Percentiles rank a stretch among this genome's conserved stretches.
Evolutionary conservation across 805 yeast genomes (phyloP).

Genomic region (Wickerhamiella allomyrinae): DNA sequence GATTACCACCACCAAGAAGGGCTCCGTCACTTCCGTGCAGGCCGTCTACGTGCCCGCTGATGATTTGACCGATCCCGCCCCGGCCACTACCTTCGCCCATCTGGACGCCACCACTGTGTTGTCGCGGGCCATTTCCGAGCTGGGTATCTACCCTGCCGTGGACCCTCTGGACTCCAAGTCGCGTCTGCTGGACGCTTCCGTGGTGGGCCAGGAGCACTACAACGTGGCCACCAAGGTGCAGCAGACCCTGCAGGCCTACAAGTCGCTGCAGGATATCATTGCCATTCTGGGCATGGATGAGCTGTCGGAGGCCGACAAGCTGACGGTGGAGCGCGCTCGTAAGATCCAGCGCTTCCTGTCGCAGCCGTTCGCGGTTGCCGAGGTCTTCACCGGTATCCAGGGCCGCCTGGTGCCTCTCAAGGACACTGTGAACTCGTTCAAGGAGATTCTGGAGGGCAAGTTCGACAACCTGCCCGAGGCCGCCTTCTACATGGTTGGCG

Average conservation of each 20-base stretch:
- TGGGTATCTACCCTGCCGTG: conserved; percentile 99
- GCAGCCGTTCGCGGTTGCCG: conserved; percentile 99
- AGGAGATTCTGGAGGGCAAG: conserved; percentile 95
- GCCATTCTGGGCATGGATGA: conserved; percentile 99
- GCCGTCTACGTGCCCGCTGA: conserved; percentile 99
- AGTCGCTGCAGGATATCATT: conserved; percentile 99
- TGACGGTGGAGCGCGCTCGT: conserved; percentile 99
- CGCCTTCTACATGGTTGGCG: conserved; percentile 99
- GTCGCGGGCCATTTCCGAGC: conserved; percentile 98
- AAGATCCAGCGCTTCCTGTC: conserved; percentile 99
- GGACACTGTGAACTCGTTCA: conserved; percentile 90
- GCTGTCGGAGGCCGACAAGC: conserved; percentile 95
- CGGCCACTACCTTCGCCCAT: conserved; percentile 99
- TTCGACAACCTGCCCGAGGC: conserved; percentile 97
- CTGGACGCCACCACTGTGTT: conserved; percentile 99
- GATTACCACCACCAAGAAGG: conserved; percentile 98
- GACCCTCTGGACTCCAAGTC: conserved; percentile 99
- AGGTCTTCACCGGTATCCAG: conserved; percentile 99
- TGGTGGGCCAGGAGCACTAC: conserved; percentile 98
- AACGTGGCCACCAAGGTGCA: conserved; percentile 88
- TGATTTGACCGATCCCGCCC: conserved; percentile 99
- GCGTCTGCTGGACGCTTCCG: conserved; percentile 91
- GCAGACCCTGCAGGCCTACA: conserved; percentile 98
- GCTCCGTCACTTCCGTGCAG: conserved; percentile 99
- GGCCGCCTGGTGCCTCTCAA: conserved; percentile 95